Evolutionary conservation across 345 rosid genomes (phyloP).

Genomic region (Lepidium africanum): DNA sequence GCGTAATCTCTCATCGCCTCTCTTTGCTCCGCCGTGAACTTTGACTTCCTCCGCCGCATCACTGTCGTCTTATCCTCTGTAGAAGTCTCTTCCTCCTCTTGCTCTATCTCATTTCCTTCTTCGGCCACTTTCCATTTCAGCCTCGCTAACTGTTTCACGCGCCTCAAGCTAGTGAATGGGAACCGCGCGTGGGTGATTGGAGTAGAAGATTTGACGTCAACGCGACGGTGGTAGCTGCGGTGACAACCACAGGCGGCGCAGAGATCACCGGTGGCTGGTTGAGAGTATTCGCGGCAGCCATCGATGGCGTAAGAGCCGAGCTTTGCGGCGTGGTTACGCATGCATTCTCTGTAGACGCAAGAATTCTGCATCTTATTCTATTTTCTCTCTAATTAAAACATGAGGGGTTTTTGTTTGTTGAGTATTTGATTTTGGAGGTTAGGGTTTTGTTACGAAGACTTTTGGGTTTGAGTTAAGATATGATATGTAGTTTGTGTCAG

Average conservation of each 20-base stretch:
- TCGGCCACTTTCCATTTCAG: conserved; percentile 10
- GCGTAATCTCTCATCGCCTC: conserved; percentile 32
- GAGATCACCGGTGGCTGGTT: conserved; percentile 32
- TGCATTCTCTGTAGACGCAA: conserved; percentile 59
- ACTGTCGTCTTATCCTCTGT: conserved; percentile 11
- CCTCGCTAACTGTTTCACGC: conserved; percentile 31
- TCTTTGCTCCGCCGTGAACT: conserved; percentile 29
- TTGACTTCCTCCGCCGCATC: conserved; percentile 27
- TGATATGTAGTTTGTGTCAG: conserved; percentile 25
- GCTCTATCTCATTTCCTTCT: background rate
- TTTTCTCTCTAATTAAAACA: background rate
- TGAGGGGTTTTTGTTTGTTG: background rate
- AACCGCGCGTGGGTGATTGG: conserved; percentile 6
- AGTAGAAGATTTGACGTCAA: conserved; percentile 6
- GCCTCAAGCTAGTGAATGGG: conserved; percentile 26
- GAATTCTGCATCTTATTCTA: conserved; percentile 18
- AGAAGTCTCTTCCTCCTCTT: conserved; percentile 21
- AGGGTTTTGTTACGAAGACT: background rate
- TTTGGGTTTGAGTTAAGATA: conserved; percentile 16
- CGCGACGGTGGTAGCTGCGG: conserved; percentile 84
- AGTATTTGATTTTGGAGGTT: background rate
- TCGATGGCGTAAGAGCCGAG: conserved; percentile 76
- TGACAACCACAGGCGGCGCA: conserved; percentile 95
- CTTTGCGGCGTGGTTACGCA: conserved; percentile 85
- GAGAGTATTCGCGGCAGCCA: conserved; percentile 78